Conservation (phyloP, 2,329 filamentous ascomycete species). For the Penicillium expansum region DNA sequence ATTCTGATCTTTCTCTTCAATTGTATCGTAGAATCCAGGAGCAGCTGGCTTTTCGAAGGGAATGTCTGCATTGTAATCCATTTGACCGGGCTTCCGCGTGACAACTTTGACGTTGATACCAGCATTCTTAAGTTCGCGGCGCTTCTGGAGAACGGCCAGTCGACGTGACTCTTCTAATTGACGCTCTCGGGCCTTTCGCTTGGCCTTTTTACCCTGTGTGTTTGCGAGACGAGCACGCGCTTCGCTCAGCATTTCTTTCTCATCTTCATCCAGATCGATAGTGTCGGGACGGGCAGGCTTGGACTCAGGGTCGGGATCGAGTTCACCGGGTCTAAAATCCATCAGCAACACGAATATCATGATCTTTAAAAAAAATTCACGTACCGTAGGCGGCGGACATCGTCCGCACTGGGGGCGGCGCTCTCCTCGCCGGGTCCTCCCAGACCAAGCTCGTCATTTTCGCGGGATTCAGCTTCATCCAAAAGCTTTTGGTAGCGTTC, state of each 20-base stretch:
- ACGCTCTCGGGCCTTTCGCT: conserved; percentile 91
- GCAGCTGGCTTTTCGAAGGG: conserved; percentile 93
- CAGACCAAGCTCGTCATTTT: conserved; percentile 75
- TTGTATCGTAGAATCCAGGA: conserved; percentile 88
- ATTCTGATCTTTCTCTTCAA: conserved; percentile 75
- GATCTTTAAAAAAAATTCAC: conserved; percentile 7
- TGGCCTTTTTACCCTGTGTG: conserved; percentile 98
- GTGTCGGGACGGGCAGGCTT: conserved; percentile 95
- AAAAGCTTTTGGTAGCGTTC: conserved; percentile 95
- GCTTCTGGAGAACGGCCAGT: conserved; percentile 87
- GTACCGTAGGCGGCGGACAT: conserved; percentile 75
- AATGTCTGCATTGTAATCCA: conserved; percentile 99
- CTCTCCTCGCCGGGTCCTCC: conserved; percentile 81
- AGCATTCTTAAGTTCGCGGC: conserved; percentile 92
- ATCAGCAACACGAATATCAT: conserved; percentile 9
- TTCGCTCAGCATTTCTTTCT: conserved; percentile 99
- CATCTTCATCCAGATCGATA: conserved; percentile 96
- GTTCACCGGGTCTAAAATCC: conserved; percentile 69
- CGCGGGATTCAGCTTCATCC: conserved; percentile 89
- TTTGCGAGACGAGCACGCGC: conserved; percentile 94
- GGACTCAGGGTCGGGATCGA: conserved; percentile 95
- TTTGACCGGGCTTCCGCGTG: conserved; percentile 88
- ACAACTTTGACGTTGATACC: conserved; percentile 97
- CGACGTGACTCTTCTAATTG: conserved; percentile 93
- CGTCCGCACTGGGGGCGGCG: conserved; percentile 83